Evolutionary conservation across 371 early-diverging fungal genomes (phyloP).

Genomic region (Saksenaea oblongispora): DNA sequence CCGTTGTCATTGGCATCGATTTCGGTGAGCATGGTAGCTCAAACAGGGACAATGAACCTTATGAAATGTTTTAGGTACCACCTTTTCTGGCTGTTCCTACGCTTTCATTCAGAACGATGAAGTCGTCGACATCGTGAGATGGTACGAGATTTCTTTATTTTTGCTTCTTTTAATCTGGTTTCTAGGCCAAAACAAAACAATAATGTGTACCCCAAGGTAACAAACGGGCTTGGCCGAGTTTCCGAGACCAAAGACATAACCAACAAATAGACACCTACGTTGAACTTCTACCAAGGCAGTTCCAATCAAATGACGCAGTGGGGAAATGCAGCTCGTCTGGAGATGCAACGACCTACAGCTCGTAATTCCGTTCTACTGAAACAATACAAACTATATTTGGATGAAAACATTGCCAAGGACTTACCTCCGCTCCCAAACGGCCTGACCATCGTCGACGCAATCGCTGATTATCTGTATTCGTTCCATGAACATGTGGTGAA

Average conservation of each 20-base stretch:
- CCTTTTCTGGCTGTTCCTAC: slow-evolving; percentile 51
- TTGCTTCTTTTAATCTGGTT: neutral
- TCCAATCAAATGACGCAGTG: slow-evolving; percentile 54
- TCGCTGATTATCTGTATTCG: slow-evolving; percentile 54
- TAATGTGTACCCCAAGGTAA: slow-evolving; percentile 61
- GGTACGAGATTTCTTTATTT: slow-evolving; percentile 30
- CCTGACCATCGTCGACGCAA: slow-evolving; percentile 52
- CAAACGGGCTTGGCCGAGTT: slow-evolving; percentile 17
- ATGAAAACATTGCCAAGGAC: slow-evolving; percentile 54
- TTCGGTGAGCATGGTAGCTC: slow-evolving; percentile 31
- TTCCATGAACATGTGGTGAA: slow-evolving; percentile 56
- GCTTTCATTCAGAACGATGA: slow-evolving; percentile 58
- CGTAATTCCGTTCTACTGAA: slow-evolving; percentile 51
- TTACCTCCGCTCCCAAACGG: slow-evolving; percentile 53
- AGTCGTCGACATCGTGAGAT: slow-evolving; percentile 60
- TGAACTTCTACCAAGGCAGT: slow-evolving; percentile 51
- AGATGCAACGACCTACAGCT: slow-evolving; percentile 51
- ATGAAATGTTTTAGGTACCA: slow-evolving; percentile 37
- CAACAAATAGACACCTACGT: slow-evolving; percentile 44
- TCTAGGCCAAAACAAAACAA: slow-evolving; percentile 61
- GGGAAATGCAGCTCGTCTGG: slow-evolving; percentile 58
- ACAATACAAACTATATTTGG: slow-evolving; percentile 57
- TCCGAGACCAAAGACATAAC: neutral
- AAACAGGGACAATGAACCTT: neutral
- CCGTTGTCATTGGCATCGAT: slow-evolving; percentile 50